A percentile compares a stretch with the other conserved stretches of the same genome.
Evolutionary conservation across 2,329 filamentous ascomycete genomes (phyloP).

Genomic region (Fonsecaea pugnacius): DNA sequence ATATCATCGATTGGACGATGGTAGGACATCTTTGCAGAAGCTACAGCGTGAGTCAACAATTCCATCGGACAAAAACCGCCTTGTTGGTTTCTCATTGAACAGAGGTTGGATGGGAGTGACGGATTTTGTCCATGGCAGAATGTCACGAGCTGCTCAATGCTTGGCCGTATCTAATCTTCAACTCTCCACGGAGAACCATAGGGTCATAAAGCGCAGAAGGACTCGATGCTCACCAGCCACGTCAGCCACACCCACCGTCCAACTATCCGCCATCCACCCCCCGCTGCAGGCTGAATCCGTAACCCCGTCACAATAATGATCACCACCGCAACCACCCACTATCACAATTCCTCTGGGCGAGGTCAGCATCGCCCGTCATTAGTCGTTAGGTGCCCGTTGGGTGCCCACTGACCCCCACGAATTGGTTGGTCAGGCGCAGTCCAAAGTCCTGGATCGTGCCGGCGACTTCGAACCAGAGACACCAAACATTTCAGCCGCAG

Average conservation of each 20-base stretch:
- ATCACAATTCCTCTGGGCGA: neutral
- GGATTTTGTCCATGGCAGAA: neutral
- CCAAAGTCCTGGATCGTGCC: conserved; percentile 13
- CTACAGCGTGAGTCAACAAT: neutral
- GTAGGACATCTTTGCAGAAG: neutral
- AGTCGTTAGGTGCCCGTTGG: neutral
- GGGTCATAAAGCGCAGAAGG: neutral
- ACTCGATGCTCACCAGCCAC: neutral
- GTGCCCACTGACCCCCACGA: neutral
- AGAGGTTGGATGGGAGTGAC: conserved; percentile 14
- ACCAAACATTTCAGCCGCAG: conserved; percentile 20
- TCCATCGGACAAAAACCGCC: conserved; percentile 5
- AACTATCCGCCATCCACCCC: neutral
- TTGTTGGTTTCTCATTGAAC: conserved; percentile 3
- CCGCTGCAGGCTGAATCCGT: neutral
- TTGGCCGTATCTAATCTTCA: neutral
- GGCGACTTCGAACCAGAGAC: conserved; percentile 1
- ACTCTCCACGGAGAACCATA: neutral
- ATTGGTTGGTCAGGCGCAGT: neutral
- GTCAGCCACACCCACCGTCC: neutral
- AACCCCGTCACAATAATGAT: neutral
- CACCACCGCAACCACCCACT: neutral
- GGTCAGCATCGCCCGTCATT: neutral
- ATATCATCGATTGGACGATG: neutral
- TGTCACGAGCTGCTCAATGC: neutral